Base-by-base conservation (phyloP, 257 asterid genomes). In the Solanum rostratum region DNA sequence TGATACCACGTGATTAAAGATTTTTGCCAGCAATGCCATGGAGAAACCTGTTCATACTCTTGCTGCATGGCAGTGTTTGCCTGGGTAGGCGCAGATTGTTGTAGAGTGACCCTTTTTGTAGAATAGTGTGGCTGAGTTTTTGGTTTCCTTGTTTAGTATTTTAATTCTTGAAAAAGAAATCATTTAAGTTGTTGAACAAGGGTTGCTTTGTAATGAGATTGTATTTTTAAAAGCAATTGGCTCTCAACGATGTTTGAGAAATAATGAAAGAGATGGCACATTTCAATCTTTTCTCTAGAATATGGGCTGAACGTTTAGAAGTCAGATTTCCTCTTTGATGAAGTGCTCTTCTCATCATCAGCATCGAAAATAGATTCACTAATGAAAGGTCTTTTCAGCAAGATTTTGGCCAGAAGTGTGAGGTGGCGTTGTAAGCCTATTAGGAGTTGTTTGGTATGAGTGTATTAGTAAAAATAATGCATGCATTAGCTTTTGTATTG, bases 1-100 rank as follows among this genome's bases (percentile, higher is more conserved):
- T 52, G 50, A 83, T 68, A 62, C 81, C 81, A 66, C 85, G 80
- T 70, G 79, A 49, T 66, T 54, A 5, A 22, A 29, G 41, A 29
- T 70, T 55, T 65, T 68, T 68, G 81, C 81, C 49, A 65, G 63
- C 63, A 37, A 24, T 49, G 65, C 62, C 29, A 24, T 49, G 65
- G 71, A 83, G 76, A 82, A 49, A 82, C 14, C 37, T 83, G 85
- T 65, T 83, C 66, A 83, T 83, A 83, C n/a, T 74, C 50, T 68
- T 54, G 16, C 68, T 49, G 43, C 80, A 71, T 83, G 80, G 79
- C 53, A 68, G 57, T 66, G 43, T 83, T 68, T 83, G 80, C 85
- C 68, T 83, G 65, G 62, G 82, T 78, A 50, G 65, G 63, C 82
- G 15, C 50, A 50, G 63, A 78, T 78, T 78, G 82, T 78, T 78